Evolutionary conservation across 1,284 basidiomycete species (phyloP).

Genomic region (Naganishia albida): DNA sequence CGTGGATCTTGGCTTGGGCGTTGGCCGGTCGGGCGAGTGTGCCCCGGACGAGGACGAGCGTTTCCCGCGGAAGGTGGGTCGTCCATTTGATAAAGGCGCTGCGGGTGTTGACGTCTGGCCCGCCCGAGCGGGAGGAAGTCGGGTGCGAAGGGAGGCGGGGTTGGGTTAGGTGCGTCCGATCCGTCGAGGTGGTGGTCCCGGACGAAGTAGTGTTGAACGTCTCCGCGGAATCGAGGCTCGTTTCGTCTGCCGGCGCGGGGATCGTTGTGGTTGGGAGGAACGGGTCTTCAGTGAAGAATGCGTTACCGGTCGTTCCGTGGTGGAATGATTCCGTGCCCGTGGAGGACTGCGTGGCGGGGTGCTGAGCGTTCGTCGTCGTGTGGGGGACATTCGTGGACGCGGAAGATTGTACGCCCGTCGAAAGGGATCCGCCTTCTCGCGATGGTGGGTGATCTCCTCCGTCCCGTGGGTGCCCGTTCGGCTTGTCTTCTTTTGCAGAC

Average conservation of each 20-base stretch:
- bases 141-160: background rate
- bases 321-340: background rate
- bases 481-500: slow-evolving; percentile 37
- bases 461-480: background rate
- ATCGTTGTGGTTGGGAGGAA: background rate
- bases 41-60: slow-evolving; percentile 57
- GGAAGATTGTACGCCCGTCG: too few relatives aligned
- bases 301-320: slow-evolving; percentile 8
- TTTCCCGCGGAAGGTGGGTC: slow-evolving; percentile 54
- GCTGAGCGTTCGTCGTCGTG: too few relatives aligned
- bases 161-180: background rate
- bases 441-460: too few relatives aligned
- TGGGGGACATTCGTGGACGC: background rate
- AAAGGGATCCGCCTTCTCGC: too few relatives aligned
- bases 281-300: slow-evolving; percentile 15
- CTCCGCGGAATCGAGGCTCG: background rate
- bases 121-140: background rate
- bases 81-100: slow-evolving; percentile 57
- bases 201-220: background rate
- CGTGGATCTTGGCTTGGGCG: slow-evolving; percentile 48
- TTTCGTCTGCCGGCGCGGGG: background rate
- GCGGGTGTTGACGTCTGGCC: background rate
- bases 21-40: slow-evolving; percentile 55
- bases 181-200: background rate
- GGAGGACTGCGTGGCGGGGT: background rate